phyloP scores from a whole-genome alignment of 2,329 filamentous ascomycete species.

The Ceratocystiopsis brevicomis region DNA sequence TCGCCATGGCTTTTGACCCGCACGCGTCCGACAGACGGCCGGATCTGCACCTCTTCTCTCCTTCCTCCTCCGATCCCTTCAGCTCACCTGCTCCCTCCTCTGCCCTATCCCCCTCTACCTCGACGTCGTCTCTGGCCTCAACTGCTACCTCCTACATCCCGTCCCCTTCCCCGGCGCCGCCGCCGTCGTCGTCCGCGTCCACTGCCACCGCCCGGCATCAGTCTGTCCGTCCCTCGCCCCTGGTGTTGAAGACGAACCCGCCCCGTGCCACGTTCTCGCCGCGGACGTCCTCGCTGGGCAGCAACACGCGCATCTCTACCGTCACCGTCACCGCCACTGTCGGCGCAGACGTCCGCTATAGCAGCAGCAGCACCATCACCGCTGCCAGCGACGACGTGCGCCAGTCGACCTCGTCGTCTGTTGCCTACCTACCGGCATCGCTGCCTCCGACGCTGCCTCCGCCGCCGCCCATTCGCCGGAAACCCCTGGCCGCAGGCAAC shows the following conservation, averaged over 20 bases:
- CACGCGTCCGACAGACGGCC: neutral
- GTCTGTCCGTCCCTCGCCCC: constrained; percentile 2
- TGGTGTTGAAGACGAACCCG: constrained; percentile 1
- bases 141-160: neutral
- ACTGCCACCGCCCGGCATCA: neutral
- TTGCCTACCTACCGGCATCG: neutral
- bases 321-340: neutral
- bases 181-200: neutral
- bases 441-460: neutral
- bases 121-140: neutral
- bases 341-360: neutral
- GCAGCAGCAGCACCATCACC: neutral
- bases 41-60: neutral
- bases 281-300: constrained; percentile 4
- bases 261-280: neutral
- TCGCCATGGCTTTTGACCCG: neutral
- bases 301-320: neutral
- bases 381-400: neutral
- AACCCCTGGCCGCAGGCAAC: constrained; percentile 34
- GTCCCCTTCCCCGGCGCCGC: neutral
- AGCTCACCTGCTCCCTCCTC: neutral
- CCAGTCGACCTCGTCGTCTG: neutral
- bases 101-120: neutral
- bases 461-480: constrained; percentile 29
- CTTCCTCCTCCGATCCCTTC: neutral